Evolutionary conservation across 2,329 filamentous ascomycete genomes (phyloP).

Genomic region (Xylaria sp.): DNA sequence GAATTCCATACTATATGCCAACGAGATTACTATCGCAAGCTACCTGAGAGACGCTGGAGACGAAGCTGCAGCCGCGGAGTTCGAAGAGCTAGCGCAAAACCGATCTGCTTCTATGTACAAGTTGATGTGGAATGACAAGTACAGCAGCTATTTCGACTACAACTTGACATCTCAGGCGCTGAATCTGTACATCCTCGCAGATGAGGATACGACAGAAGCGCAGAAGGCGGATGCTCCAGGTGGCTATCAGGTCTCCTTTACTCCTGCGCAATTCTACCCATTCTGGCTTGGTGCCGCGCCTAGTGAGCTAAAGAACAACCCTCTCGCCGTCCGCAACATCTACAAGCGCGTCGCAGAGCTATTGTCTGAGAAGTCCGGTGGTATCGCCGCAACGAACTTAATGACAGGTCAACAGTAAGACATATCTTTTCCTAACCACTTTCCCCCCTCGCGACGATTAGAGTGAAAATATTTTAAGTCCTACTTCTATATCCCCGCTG

Average conservation of each 20-base stretch:
- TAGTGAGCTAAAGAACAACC: conserved; percentile 65
- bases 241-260: conserved; percentile 68
- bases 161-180: conserved; percentile 70
- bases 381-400: conserved; percentile 71
- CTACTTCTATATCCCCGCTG: not conserved
- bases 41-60: conserved; percentile 66
- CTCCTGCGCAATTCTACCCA: conserved; percentile 71
- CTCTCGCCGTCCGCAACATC: conserved; percentile 65
- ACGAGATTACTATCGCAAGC: conserved; percentile 68
- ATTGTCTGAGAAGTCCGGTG: conserved; percentile 64
- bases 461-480: not conserved
- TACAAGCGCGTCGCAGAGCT: conserved; percentile 65
- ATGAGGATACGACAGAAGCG: conserved; percentile 57
- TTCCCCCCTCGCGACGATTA: not conserved
- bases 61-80: conserved; percentile 59
- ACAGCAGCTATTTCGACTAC: conserved; percentile 75
- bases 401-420: conserved; percentile 61
- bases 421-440: not conserved
- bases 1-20: conserved; percentile 75
- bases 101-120: conserved; percentile 71
- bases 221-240: conserved; percentile 60
- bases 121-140: conserved; percentile 72
- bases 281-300: conserved; percentile 77
- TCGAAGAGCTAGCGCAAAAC: conserved; percentile 60
- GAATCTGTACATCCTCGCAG: conserved; percentile 63